Percentiles rank a stretch among this genome's conserved stretches.
Evolutionary conservation across 495 filamentous ascomycete genomes (phyloP).

Genomic region (Clohesyomyces aquaticus): DNA sequence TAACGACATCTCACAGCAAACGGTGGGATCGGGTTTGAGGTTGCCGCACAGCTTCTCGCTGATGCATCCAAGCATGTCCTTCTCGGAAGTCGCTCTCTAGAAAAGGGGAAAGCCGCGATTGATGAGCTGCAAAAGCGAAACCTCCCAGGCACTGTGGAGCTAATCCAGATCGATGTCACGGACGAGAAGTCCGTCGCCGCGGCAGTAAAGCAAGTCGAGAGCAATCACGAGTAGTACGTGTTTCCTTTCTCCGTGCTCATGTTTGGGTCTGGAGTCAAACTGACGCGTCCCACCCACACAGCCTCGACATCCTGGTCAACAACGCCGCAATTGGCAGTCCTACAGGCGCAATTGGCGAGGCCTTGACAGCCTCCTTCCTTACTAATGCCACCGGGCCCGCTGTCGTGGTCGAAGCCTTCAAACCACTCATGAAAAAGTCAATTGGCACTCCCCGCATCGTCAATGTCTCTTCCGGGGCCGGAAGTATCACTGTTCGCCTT

Average conservation of each 20-base stretch:
- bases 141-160: constrained; percentile 19
- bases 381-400: constrained; percentile 44
- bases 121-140: constrained; percentile 36
- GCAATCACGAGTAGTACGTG: neutral
- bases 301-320: constrained; percentile 26
- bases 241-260: neutral
- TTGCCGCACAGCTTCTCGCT: constrained; percentile 37
- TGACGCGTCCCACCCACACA: too few species aligned
- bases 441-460: constrained; percentile 35
- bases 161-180: constrained; percentile 35
- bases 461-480: neutral
- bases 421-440: constrained; percentile 39
- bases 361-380: constrained; percentile 19
- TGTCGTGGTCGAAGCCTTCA: constrained; percentile 39
- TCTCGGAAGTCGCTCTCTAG: constrained; percentile 42
- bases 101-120: constrained; percentile 41
- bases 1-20: constrained; percentile 33
- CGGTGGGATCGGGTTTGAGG: constrained; percentile 45
- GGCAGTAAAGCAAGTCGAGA: constrained; percentile 9
- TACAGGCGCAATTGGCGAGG: constrained; percentile 3
- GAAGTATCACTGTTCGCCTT: constrained; percentile 25
- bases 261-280: neutral
- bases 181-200: constrained; percentile 25
- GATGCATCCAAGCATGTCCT: constrained; percentile 44
- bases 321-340: constrained; percentile 18